phyloP scores from a whole-genome alignment of 228 moss, liverwort and hornwort species.

The Sphagnum magellanicum region DNA sequence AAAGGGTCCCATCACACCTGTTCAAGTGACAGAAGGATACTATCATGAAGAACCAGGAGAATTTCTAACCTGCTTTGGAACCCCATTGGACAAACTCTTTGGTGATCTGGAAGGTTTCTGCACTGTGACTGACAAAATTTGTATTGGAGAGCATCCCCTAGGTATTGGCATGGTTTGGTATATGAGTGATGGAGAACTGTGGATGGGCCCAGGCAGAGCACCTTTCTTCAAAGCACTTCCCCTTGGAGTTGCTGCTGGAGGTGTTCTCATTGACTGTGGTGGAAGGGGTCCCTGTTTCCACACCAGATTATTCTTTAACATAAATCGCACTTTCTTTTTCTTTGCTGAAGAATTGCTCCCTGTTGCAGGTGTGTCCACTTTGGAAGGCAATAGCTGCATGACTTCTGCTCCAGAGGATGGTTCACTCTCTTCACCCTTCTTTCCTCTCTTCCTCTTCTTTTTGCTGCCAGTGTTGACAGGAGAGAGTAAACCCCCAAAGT shows the following conservation, averaged over 20 bases:
- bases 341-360: conserved; percentile 47
- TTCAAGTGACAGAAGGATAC: too few relatives aligned
- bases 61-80: conserved; percentile 43
- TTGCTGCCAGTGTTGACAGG: conserved; percentile 29
- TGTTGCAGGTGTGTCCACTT: conserved; percentile 14
- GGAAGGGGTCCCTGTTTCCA: conserved; percentile 92
- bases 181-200: conserved; percentile 18
- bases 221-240: conserved; percentile 96
- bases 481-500: conserved; percentile 20
- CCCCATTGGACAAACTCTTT: conserved; percentile 57
- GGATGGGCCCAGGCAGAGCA: conserved; percentile 79
- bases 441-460: conserved; percentile 66
- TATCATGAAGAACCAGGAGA: conserved; percentile 15
- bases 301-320: conserved; percentile 80
- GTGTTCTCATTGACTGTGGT: conserved; percentile 85
- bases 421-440: conserved; percentile 14
- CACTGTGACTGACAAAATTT: conserved; percentile 36
- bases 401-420: conserved; percentile 16
- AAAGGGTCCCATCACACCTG: too few relatives aligned
- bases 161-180: conserved; percentile 10
- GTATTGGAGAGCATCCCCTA: conserved; percentile 49
- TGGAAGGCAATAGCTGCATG: too few relatives aligned
- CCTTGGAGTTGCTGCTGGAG: conserved; percentile 95
- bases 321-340: conserved; percentile 79
- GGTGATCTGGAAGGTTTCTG: conserved; percentile 56